A percentile compares a stretch with the other conserved stretches of the same genome.
These are phyloP conservation scores for Macrotyloma uniflorum DNA, from an alignment of 306 rosid genomes.

Conservation along the genomic window DNA sequence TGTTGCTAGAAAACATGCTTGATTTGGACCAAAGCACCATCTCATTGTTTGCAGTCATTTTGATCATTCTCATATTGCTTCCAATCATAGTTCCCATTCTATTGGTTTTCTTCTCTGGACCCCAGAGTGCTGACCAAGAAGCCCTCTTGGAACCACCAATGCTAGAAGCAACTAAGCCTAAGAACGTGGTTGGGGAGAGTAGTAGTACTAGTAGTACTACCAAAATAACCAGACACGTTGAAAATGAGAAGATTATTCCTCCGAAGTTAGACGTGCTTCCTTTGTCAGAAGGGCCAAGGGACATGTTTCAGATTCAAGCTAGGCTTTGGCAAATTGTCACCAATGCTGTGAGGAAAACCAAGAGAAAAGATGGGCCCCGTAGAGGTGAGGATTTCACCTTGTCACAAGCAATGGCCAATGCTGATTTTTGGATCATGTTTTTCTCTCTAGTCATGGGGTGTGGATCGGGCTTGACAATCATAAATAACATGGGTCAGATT, in stretches of 20 bases:
- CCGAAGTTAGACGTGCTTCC: conserved; percentile 58
- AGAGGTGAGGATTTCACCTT: conserved; percentile 83
- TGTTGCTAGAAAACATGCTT: conserved; percentile 55
- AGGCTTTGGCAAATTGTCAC: conserved; percentile 64
- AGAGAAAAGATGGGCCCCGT: conserved; percentile 66
- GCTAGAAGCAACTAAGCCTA: conserved; percentile 20
- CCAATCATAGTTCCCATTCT: conserved; percentile 61
- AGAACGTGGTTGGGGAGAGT: conserved; percentile 4
- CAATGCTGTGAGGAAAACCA: conserved; percentile 53
- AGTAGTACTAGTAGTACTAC: conserved; percentile 41
- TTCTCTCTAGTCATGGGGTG: conserved; percentile 63
- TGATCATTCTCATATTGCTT: conserved; percentile 56
- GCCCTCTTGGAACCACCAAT: conserved; percentile 52
- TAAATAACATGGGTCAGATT: conserved; percentile 89
- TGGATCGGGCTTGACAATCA: conserved; percentile 81
- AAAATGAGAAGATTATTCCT: conserved; percentile 46
- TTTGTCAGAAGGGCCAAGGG: conserved; percentile 58
- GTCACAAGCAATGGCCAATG: conserved; percentile 66
- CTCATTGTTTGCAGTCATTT: conserved; percentile 36
- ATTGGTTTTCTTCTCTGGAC: conserved; percentile 56
- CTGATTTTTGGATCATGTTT: conserved; percentile 81
- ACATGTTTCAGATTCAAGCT: conserved; percentile 60
- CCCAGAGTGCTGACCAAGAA: conserved; percentile 48
- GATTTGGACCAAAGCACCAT: conserved; percentile 48
- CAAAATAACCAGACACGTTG: conserved; percentile 45